Base-by-base conservation (phyloP, 306 rosid genomes). In the Prunus salicina region DNA sequence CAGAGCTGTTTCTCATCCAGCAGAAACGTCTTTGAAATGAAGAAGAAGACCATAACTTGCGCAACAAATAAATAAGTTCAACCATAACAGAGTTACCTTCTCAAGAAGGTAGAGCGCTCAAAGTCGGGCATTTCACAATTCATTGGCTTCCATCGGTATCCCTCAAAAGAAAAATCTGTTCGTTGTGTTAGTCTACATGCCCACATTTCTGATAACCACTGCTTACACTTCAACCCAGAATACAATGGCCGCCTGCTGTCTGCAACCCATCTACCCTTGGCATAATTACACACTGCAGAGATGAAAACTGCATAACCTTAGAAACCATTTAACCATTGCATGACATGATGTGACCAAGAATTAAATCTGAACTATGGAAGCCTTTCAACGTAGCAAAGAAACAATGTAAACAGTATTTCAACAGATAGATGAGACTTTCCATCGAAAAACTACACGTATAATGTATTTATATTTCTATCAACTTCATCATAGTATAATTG, bases 121-220 rank as follows among this genome's bases (percentile, higher is more conserved):
- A 92, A 95, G 64, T 92, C 88, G 6, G 87, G 91, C 87, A 83
- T 87, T 34, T 83, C 82, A 77, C 99, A 95, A 78, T 78, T 90
- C 78, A 86, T 85, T 27, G 99, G 96, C 86, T 74, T 89, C 97
- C 96, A 92, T 67, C 89, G 85, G 80, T 91, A 92, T 73, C 93
- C 90, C 87, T 95, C 97, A 28, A 67, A 92, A 6, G 93, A 89
- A 82, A 95, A 95, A 82, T 89, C 93, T 58, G 86, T 84, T 55
- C 97, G 84, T 76, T 84, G 82, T 57, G 97, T 90, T 82, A 86
- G 79, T 86, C 97, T 95, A 82, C 98, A 95, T 2, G 99, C 84
- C 97, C 97, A 95, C 97, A 92, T 89, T 70, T 80, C 24, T 67
- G 97, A 91, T 76, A 95, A 84, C 97, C 97, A 95, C 74, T 83